Evolutionary conservation across 2,329 filamentous ascomycete genomes (phyloP).

Genomic region (Xylariaceae sp.): DNA sequence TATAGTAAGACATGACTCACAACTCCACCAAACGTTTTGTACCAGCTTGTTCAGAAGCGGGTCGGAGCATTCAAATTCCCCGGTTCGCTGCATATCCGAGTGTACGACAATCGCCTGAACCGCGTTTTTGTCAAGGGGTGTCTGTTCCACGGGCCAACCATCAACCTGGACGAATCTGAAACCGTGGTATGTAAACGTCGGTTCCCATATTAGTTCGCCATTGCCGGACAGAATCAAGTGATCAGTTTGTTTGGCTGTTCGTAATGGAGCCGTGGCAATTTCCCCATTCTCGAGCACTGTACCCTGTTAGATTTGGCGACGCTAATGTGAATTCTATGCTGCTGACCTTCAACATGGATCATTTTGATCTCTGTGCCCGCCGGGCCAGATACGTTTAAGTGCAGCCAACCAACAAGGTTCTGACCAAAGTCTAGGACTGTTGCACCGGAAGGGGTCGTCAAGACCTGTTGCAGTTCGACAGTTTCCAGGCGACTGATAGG

Average conservation of each 20-base stretch:
- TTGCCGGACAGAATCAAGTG: conserved; percentile 39
- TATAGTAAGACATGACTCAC: conserved; percentile 21
- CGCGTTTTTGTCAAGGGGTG: conserved; percentile 33
- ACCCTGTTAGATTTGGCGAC: conserved; percentile 2
- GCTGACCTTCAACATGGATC: conserved; percentile 55
- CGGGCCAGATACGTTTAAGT: conserved; percentile 41
- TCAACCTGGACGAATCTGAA: conserved; percentile 55
- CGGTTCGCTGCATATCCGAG: conserved; percentile 57
- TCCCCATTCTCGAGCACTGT: conserved; percentile 54
- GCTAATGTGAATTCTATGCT: background rate
- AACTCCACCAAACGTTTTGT: conserved; percentile 60
- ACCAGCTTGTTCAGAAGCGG: conserved; percentile 59
- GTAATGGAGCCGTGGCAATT: conserved; percentile 42
- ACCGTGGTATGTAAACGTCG: conserved; percentile 57
- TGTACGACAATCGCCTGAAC: conserved; percentile 53
- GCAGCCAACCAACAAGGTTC: conserved; percentile 53
- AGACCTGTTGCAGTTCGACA: conserved; percentile 34
- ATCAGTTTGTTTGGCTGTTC: conserved; percentile 35
- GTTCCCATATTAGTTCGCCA: conserved; percentile 61
- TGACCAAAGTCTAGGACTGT: conserved; percentile 57
- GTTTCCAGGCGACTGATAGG: conserved; percentile 40
- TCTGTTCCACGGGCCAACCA: conserved; percentile 44
- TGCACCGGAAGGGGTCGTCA: conserved; percentile 48
- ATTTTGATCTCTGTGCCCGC: conserved; percentile 51
- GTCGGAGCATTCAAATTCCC: conserved; percentile 59